Evolutionary conservation across 768 basidiomycete genomes (phyloP).

Genomic region (Lactarius indigo): DNA sequence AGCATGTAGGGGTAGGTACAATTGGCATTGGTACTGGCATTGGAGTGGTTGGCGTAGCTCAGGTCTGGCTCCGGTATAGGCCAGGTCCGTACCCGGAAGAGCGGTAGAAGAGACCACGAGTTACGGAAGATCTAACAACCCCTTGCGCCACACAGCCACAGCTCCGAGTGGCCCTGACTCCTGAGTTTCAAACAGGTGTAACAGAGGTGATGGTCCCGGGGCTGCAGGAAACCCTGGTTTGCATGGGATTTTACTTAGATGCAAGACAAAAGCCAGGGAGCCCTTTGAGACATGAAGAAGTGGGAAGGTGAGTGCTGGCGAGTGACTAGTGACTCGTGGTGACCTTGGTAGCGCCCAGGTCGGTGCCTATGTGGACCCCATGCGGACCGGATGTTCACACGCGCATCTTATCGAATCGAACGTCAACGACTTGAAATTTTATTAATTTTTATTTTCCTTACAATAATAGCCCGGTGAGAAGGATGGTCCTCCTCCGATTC

Average conservation of each 20-base stretch:
- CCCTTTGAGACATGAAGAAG: neutral
- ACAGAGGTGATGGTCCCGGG: neutral
- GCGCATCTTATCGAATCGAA: conserved; percentile 7
- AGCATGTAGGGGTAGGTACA: neutral
- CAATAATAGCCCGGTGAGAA: neutral
- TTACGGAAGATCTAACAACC: neutral
- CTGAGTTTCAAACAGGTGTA: neutral
- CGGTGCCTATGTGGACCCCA: neutral
- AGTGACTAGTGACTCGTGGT: neutral
- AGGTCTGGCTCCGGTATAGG: conserved; percentile 1
- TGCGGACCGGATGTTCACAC: neutral
- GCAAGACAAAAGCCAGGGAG: neutral
- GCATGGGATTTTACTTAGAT: neutral
- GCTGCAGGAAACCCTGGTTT: neutral
- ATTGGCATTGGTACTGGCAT: neutral
- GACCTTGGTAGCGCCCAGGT: no score
- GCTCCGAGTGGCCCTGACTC: neutral
- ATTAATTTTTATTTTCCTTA: neutral
- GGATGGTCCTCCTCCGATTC: conserved; percentile 1
- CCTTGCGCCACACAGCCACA: neutral
- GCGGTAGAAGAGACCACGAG: neutral
- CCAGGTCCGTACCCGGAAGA: conserved; percentile 1
- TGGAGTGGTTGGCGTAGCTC: neutral
- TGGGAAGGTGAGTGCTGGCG: neutral
- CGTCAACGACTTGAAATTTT: neutral